Conservation (phyloP, 257 asterid species). For the Solanum sejunctum region DNA sequence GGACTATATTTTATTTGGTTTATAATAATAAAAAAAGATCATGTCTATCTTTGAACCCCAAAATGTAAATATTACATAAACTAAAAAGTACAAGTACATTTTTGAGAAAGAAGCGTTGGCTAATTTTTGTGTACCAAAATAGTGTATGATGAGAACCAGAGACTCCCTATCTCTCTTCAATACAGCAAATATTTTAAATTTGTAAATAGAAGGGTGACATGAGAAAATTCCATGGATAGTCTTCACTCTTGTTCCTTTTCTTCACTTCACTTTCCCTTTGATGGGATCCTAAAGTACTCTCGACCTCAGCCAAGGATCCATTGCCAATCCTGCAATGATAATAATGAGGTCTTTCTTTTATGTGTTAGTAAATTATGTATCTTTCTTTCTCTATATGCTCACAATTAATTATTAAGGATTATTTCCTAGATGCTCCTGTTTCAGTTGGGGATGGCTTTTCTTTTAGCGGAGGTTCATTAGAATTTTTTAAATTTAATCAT, state of each 20-base stretch:
- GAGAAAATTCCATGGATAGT: constrained; percentile 39
- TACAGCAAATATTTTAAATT: too few species aligned
- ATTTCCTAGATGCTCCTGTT: constrained; percentile 70
- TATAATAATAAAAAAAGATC: too few species aligned
- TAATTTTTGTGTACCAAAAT: neutral
- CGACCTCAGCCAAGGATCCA: constrained; percentile 1
- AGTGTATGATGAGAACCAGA: constrained; percentile 37
- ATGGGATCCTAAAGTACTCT: neutral
- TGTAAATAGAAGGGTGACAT: neutral
- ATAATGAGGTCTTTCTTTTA: constrained; percentile 35
- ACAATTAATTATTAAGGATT: constrained; percentile 33
- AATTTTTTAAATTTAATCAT: neutral
- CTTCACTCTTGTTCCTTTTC: constrained; percentile 12
- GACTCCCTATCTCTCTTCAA: constrained; percentile 25
- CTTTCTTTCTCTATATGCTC: neutral
- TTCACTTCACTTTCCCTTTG: constrained; percentile 13
- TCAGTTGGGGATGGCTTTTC: constrained; percentile 85
- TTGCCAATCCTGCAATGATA: constrained; percentile 43
- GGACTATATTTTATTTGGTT: too few species aligned
- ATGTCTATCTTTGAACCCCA: too few species aligned
- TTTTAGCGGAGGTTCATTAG: constrained; percentile 79
- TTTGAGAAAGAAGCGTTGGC: too few species aligned
- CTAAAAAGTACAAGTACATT: too few species aligned
- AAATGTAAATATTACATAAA: too few species aligned
- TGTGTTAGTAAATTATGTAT: neutral